Percentiles rank a stretch among this genome's conserved stretches.
These are phyloP conservation scores for Pelargonium myrrhifolium DNA, from an alignment of 441 rosid species.

Conservation along the genomic window DNA sequence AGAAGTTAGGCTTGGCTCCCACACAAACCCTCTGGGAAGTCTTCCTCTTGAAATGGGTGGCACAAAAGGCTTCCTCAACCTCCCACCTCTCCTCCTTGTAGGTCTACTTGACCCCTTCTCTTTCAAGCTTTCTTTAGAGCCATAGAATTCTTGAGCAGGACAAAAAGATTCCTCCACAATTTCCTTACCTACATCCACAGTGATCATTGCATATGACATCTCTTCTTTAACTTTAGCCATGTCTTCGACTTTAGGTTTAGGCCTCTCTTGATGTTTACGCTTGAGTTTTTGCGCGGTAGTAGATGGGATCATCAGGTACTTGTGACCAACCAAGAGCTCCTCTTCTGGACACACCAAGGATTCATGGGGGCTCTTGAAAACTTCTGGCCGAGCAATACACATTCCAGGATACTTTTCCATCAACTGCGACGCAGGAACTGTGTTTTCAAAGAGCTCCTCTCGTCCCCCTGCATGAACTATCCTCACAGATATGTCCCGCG, in stretches of 20 bases:
- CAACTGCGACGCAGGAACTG: constrained; percentile 38
- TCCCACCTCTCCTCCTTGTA: constrained; percentile 19
- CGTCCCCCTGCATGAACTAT: constrained; percentile 54
- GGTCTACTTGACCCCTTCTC: constrained; percentile 5
- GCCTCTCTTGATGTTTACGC: constrained; percentile 23
- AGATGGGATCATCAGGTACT: constrained; percentile 42
- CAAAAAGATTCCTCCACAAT: constrained; percentile 30
- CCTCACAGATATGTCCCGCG: constrained; percentile 34
- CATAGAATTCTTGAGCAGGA: constrained; percentile 46
- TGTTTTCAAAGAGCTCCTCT: constrained; percentile 36
- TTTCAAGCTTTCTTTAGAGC: constrained; percentile 20
- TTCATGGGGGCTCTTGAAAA: constrained; percentile 39
- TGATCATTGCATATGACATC: constrained; percentile 29
- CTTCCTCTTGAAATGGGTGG: constrained; percentile 42
- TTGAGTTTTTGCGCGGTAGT: constrained; percentile 41
- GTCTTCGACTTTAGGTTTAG: constrained; percentile 14
- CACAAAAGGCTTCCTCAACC: constrained; percentile 41
- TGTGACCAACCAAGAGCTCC: constrained; percentile 41
- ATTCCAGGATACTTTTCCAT: constrained; percentile 55
- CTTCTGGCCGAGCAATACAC: constrained; percentile 47
- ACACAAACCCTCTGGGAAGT: constrained; percentile 16
- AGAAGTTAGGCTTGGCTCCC: constrained; percentile 56
- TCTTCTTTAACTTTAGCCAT: constrained; percentile 17
- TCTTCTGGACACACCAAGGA: constrained; percentile 44
- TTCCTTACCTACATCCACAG: constrained; percentile 27